Evolutionary conservation across 2,329 filamentous ascomycete species (phyloP).

Genomic region (Colletotrichum tropicale): DNA sequence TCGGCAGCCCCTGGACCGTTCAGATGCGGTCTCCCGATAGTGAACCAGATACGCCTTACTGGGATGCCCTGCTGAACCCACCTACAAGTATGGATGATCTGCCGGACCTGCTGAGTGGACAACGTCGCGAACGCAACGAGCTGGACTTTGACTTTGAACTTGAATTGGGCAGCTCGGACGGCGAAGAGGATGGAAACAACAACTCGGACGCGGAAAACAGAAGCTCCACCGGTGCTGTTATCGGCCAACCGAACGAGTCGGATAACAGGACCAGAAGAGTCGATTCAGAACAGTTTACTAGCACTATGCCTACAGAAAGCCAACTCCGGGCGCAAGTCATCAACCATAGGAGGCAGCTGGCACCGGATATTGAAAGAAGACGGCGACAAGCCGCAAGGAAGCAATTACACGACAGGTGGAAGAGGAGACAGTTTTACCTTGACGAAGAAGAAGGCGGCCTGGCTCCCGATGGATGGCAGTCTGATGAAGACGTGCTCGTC

Average conservation of each 20-base stretch:
- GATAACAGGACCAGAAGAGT: slow-evolving; percentile 2
- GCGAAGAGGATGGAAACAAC: slow-evolving; percentile 26
- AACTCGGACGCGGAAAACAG: slow-evolving; percentile 29
- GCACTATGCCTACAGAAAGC: slow-evolving; percentile 41
- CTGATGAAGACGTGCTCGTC: slow-evolving; percentile 61
- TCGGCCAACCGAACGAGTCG: neutral
- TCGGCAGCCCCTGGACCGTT: slow-evolving; percentile 25
- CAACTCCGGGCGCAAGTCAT: slow-evolving; percentile 43
- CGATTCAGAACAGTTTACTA: slow-evolving; percentile 32
- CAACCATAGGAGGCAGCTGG: slow-evolving; percentile 37
- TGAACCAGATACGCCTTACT: slow-evolving; percentile 43
- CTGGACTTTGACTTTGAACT: slow-evolving; percentile 19
- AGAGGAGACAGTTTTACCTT: slow-evolving; percentile 78
- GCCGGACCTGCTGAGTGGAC: slow-evolving; percentile 39
- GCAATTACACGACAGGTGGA: slow-evolving; percentile 74
- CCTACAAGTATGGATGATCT: slow-evolving; percentile 48
- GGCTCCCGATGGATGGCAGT: slow-evolving; percentile 68
- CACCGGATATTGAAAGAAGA: slow-evolving; percentile 42
- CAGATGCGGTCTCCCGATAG: slow-evolving; percentile 31
- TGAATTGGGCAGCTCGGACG: slow-evolving; percentile 23
- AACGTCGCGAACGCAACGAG: slow-evolving; percentile 21
- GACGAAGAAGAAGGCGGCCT: slow-evolving; percentile 81
- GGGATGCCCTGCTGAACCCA: slow-evolving; percentile 49
- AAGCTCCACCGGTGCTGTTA: neutral
- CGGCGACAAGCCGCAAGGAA: slow-evolving; percentile 47